Conservation (phyloP, 495 filamentous ascomycete species). For the Trypethelium eluteriae region DNA sequence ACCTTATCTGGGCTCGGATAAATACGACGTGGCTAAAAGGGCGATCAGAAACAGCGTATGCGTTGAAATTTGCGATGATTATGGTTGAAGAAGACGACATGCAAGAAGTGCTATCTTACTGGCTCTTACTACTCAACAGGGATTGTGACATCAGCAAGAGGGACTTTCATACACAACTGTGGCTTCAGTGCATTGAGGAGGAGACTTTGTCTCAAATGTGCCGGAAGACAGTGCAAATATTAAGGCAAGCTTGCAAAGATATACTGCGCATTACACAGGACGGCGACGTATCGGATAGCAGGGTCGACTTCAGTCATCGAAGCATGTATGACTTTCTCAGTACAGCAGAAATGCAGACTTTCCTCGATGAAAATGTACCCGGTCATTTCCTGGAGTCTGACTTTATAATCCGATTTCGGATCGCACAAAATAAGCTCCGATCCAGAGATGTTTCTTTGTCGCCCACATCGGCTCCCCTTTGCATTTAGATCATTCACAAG, state of each 20-base stretch:
- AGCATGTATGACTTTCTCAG: constrained; percentile 2
- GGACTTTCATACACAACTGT: neutral
- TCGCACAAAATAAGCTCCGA: neutral
- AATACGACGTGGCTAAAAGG: neutral
- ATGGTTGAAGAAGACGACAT: neutral
- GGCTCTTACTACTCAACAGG: neutral
- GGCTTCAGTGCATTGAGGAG: neutral
- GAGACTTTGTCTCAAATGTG: neutral
- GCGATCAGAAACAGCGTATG: neutral
- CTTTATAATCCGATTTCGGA: neutral
- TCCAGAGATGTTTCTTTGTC: too few species aligned
- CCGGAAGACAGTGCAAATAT: neutral
- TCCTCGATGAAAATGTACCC: neutral
- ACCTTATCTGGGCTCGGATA: neutral
- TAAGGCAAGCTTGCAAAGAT: neutral
- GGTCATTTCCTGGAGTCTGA: neutral
- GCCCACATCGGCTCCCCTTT: too few species aligned
- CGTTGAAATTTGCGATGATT: neutral
- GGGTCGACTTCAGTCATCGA: neutral
- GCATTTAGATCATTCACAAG: too few species aligned
- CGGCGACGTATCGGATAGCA: neutral
- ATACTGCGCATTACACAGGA: neutral
- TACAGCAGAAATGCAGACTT: neutral
- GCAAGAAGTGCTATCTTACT: neutral
- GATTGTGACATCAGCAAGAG: neutral